Percentiles rank a stretch among this genome's conserved stretches.
These are phyloP conservation scores for Chaetothyriales sp. DNA, from an alignment of 2,329 filamentous ascomycete species.

Conservation along the genomic window DNA sequence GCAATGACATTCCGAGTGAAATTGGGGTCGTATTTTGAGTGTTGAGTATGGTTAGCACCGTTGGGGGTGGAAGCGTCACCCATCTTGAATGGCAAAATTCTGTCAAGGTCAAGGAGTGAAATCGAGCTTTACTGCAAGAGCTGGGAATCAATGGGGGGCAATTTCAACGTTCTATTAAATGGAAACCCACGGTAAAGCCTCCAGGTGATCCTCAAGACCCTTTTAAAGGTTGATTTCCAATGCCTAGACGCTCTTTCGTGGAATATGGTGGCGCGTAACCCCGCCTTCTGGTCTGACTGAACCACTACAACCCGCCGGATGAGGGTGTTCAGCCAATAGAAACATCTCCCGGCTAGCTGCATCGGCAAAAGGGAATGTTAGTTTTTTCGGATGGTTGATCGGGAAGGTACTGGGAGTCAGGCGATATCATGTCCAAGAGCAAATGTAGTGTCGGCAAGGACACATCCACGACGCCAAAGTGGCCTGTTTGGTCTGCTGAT, in stretches of 20 bases:
- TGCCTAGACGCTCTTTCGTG: not conserved
- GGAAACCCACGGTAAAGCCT: not conserved
- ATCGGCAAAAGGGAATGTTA: not conserved
- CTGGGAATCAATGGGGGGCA: no score
- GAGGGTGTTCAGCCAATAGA: not conserved
- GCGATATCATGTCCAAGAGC: no score
- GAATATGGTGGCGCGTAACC: not conserved
- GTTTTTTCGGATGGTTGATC: not conserved
- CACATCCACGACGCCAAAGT: not conserved
- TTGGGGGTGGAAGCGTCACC: slow-evolving; percentile 4
- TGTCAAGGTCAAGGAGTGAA: not conserved
- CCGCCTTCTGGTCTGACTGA: not conserved
- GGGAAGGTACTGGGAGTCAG: not conserved
- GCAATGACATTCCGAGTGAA: slow-evolving; percentile 58
- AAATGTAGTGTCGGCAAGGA: not conserved
- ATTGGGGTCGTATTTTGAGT: slow-evolving; percentile 27
- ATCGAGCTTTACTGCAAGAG: not conserved
- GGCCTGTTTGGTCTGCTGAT: not conserved
- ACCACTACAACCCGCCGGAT: not conserved
- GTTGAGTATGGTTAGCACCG: slow-evolving; percentile 3
- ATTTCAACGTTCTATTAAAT: not conserved
- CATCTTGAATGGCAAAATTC: slow-evolving; percentile 1
- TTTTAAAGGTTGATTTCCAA: not conserved
- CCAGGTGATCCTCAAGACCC: not conserved
- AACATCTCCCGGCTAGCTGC: not conserved